Base-by-base conservation (phyloP, 2,329 filamentous ascomycete genomes). In the Alternaria solani region DNA sequence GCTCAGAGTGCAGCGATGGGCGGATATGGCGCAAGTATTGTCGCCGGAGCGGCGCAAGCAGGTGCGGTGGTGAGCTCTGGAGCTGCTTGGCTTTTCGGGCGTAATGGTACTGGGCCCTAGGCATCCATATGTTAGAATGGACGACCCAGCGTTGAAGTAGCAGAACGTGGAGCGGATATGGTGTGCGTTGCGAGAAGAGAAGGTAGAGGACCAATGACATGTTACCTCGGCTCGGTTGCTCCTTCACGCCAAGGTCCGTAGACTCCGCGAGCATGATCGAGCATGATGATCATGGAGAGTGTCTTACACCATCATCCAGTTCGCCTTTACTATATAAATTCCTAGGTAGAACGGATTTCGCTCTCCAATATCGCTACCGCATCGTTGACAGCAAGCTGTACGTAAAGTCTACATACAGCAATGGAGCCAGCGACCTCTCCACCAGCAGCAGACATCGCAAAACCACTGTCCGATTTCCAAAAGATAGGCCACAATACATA, bases 401-500 rank as follows among this genome's bases (percentile, higher is more conserved):
- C 25, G n/a, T 30, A 12, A 52, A 43, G 14, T 52, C 28, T 26
- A 23, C 30, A 41, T 18, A 20, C 34, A 52, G 51, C n/a, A 32
- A 70, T 70, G 69, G 55, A 55, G 16, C 38, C 51, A 30, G 23
- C 60, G 36, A 46, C 42, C 53, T 41, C 62, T 18, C 51, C 57
- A 18, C 52, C 61, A 26, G 5, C 54, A 30, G 9, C 39, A 7
- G 26, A 41, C 30, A 36, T 41, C 3, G n/a, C 26, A 16, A 65
- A 67, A 44, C 73, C 75, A 8, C 64, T 78, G 12, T 66, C 65
- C 4, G 70, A 74, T 25, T 78, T 78, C 54, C 57, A 72, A 4
- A 69, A 63, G 18, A 72, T 79, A 48, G 75, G 74, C 20, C 63
- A 76, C 62, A 77, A 78, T 51, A 77, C 71, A 6, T 76, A 69